Evolutionary conservation across 1,284 basidiomycete genomes (phyloP).

Genomic region (Coniophora puteana): DNA sequence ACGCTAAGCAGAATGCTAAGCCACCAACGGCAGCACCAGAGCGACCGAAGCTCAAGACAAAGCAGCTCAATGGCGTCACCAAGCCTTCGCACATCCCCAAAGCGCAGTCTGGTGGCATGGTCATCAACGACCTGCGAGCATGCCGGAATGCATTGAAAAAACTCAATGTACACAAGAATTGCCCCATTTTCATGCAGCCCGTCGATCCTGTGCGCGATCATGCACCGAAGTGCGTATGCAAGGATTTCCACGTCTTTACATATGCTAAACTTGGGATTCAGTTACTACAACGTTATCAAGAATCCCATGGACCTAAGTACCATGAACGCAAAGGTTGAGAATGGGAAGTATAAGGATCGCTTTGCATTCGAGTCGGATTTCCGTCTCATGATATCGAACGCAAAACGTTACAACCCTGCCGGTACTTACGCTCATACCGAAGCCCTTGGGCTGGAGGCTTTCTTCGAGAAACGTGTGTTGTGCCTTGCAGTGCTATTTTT

Average conservation of each 20-base stretch:
- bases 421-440: slow-evolving; percentile 77
- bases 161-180: slow-evolving; percentile 68
- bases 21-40: slow-evolving; percentile 33
- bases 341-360: slow-evolving; percentile 84
- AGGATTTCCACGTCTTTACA: slow-evolving; percentile 20
- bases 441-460: slow-evolving; percentile 73
- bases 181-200: slow-evolving; percentile 76
- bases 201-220: slow-evolving; percentile 88
- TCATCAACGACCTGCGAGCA: slow-evolving; percentile 73
- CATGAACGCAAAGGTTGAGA: slow-evolving; percentile 84
- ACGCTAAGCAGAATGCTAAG: slow-evolving; percentile 22
- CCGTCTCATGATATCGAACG: slow-evolving; percentile 85
- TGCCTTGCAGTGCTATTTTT: not conserved
- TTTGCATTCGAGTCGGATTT: slow-evolving; percentile 87
- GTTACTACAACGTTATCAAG: slow-evolving; percentile 90
- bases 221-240: slow-evolving; percentile 66
- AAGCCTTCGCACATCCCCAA: slow-evolving; percentile 55
- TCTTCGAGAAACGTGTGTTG: slow-evolving; percentile 81
- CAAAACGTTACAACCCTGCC: slow-evolving; percentile 80
- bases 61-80: slow-evolving; percentile 29
- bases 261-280: slow-evolving; percentile 25
- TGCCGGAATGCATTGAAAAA: slow-evolving; percentile 84
- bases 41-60: slow-evolving; percentile 31
- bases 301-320: slow-evolving; percentile 95
- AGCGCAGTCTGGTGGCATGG: slow-evolving; percentile 81